A percentile compares a stretch with the other conserved stretches of the same genome.
Evolutionary conservation across 2,329 filamentous ascomycete species (phyloP).

Genomic region (Claviceps monticola): DNA sequence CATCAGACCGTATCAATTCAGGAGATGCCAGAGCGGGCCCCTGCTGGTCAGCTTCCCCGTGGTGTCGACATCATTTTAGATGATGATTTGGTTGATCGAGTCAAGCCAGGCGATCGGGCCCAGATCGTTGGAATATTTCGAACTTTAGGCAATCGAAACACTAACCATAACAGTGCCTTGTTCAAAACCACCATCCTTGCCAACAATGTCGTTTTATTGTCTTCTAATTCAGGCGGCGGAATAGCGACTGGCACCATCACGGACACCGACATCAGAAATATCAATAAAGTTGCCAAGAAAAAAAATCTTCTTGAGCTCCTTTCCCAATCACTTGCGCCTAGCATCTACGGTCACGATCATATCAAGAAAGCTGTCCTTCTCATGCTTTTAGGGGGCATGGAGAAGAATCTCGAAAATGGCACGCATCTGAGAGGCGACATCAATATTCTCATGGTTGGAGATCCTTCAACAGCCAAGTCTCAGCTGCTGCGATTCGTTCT

Average conservation of each 20-base stretch:
- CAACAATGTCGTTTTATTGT: constrained; percentile 88
- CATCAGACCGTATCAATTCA: constrained; percentile 97
- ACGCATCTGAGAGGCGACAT: constrained; percentile 97
- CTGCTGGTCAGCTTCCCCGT: constrained; percentile 85
- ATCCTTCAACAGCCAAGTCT: constrained; percentile 97
- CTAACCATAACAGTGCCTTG: constrained; percentile 75
- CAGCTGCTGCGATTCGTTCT: constrained; percentile 92
- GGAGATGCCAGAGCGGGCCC: constrained; percentile 95
- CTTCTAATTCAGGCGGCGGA: constrained; percentile 89
- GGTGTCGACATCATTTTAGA: constrained; percentile 95
- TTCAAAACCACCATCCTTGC: constrained; percentile 91
- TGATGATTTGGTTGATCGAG: constrained; percentile 86
- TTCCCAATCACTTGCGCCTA: constrained; percentile 86
- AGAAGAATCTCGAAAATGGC: constrained; percentile 97
- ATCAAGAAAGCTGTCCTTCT: constrained; percentile 96
- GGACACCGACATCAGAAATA: constrained; percentile 93
- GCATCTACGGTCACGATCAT: constrained; percentile 92
- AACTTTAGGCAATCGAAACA: constrained; percentile 88
- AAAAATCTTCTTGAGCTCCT: constrained; percentile 85
- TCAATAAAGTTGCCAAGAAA: constrained; percentile 94
- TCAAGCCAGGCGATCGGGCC: constrained; percentile 91
- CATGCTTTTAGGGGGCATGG: constrained; percentile 88
- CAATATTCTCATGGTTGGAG: constrained; percentile 98
- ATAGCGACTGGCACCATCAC: constrained; percentile 87
- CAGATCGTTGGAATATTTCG: constrained; percentile 95